Percentiles rank a stretch among this genome's conserved stretches.
Evolutionary conservation across 805 yeast species (phyloP).

Genomic region (Ogataea minuta): DNA sequence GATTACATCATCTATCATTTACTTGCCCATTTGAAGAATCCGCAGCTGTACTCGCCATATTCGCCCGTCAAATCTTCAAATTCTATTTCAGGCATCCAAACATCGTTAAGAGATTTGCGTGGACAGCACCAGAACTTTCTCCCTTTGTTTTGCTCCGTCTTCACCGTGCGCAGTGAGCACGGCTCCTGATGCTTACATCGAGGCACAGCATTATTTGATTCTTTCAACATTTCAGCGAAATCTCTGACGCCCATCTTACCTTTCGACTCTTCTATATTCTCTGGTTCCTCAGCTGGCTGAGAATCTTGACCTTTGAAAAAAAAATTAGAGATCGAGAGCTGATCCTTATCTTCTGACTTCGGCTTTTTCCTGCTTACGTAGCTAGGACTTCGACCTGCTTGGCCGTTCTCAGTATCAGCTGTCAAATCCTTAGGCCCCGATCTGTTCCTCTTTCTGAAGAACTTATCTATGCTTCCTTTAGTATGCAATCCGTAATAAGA

Average conservation of each 20-base stretch:
- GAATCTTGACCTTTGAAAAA: conserved; percentile 17
- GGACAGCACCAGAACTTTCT: conserved; percentile 55
- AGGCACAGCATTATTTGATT: conserved; percentile 32
- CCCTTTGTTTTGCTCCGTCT: conserved; percentile 43
- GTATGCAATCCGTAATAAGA: conserved; percentile 41
- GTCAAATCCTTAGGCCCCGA: neutral
- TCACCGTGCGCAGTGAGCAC: conserved; percentile 47
- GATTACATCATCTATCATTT: conserved; percentile 11
- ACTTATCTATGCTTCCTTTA: conserved; percentile 31
- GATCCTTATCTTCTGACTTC: conserved; percentile 11
- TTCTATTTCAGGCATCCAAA: conserved; percentile 20
- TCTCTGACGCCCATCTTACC: conserved; percentile 14
- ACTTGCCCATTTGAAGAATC: conserved; percentile 52
- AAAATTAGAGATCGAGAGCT: conserved; percentile 25
- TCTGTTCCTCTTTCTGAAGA: conserved; percentile 22
- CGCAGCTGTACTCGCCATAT: conserved; percentile 42
- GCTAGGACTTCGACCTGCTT: neutral
- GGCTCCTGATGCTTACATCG: conserved; percentile 46
- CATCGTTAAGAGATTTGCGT: conserved; percentile 28
- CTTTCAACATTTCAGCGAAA: conserved; percentile 25
- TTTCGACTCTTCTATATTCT: neutral
- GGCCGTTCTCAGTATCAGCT: conserved; percentile 1
- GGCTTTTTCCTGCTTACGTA: conserved; percentile 23
- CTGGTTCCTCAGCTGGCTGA: neutral
- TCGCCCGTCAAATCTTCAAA: conserved; percentile 6